These are phyloP conservation scores for Zymoseptoria tritici DNA, from an alignment of 2,329 filamentous ascomycete species.

Conservation along the genomic window DNA sequence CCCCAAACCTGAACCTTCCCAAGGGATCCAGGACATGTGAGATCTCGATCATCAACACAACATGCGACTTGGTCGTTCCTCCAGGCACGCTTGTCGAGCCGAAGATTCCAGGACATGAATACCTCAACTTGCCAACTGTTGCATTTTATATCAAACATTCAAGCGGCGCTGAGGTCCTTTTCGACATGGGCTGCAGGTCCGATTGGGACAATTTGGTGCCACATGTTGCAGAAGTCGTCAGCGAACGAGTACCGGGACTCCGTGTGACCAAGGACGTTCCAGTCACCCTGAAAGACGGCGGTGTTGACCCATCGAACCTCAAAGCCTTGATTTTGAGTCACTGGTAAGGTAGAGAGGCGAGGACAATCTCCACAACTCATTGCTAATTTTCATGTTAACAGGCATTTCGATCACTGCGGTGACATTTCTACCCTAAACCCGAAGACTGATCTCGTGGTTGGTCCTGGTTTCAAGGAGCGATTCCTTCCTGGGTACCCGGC, in stretches of 20 bases:
- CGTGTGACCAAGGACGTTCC: constrained; percentile 24
- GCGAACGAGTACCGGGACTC: constrained; percentile 15
- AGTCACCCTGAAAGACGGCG: constrained; percentile 30
- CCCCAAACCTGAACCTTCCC: constrained; percentile 11
- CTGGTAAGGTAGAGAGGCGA: constrained; percentile 20
- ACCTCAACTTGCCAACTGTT: constrained; percentile 15
- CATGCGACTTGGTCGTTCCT: constrained; percentile 12
- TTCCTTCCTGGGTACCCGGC: constrained; percentile 44
- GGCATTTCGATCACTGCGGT: constrained; percentile 45
- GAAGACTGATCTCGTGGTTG: constrained; percentile 44
- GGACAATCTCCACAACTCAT: constrained; percentile 3
- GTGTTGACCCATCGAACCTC: constrained; percentile 27
- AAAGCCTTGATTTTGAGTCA: constrained; percentile 40
- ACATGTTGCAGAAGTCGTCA: constrained; percentile 8
- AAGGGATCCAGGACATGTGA: constrained; percentile 10
- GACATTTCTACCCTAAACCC: constrained; percentile 42
- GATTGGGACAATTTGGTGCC: constrained; percentile 35
- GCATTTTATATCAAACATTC: constrained; percentile 13
- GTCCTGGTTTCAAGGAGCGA: constrained; percentile 43
- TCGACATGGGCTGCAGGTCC: constrained; percentile 38
- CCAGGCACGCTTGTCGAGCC: constrained; percentile 70
- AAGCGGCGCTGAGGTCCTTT: constrained; percentile 31
- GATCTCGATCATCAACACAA: constrained; percentile 15
- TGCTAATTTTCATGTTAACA: constrained; percentile 23
- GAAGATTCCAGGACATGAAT: constrained; percentile 33